Evolutionary conservation across 176 grass and related monocot species (phyloP), one percentile per base, ranked within the genome.

Genomic region (Raddia distichophylla): DNA sequence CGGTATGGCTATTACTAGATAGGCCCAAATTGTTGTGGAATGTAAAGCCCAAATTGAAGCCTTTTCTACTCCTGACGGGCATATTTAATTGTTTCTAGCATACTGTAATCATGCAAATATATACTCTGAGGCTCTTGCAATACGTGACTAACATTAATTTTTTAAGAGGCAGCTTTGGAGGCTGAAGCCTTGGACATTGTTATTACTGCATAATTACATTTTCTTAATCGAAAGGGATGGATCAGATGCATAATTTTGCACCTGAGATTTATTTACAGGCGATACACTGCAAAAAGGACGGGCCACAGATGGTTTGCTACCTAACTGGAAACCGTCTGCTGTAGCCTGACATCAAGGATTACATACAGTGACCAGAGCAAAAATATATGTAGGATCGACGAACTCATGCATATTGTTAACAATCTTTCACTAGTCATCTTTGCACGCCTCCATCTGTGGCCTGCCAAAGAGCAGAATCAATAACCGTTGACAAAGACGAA

Each of bases 291-390:
- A 43, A 75, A 79, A 79, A 79, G 35, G 33, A 44, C 19, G 2
- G 0, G 7, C 52, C 67, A 74, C 47, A 80, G 40, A 80, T 15
- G 17, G 17, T 69, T 49, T 51, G 12, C 53, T 54, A 82, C 8
- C 49, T 64, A 81, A 64, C 33, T 27, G 18, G 22, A 83, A 49
- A 58, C 5, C 2, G 64, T 40, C 57, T 78, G 58, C 43, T 77
- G 57, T 50, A 78, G 51, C 52, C 82, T 75, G 34, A 84, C 12
- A 80, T 80, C 82, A 55, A 89, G 76, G 80, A 80, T 69, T 79
- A 54, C 64, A 61, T 89, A 80, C 46, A 79, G 17, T 63, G 42
- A 75, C 81, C 46, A 84, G 62, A 84, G 37, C 46, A 84, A 16
- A 84, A 67, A 17, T 48, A 84, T 54, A 68, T 2, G 76, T 22